Base-by-base conservation (phyloP, 495 filamentous ascomycete genomes). In the Neurospora hispaniola region DNA sequence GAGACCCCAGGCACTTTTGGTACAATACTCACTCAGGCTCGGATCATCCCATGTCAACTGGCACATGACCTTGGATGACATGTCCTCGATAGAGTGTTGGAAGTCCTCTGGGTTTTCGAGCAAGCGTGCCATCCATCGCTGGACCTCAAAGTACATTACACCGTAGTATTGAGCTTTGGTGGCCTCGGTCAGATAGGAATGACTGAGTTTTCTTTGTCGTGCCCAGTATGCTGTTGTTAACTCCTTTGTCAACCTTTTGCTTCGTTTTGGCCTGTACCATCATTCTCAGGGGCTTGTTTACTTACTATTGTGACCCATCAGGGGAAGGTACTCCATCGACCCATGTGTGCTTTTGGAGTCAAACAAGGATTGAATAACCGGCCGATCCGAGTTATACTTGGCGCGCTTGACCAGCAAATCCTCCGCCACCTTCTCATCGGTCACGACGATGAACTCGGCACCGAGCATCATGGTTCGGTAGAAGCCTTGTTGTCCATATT, bases 381-480 rank as follows among this genome's bases (percentile, higher is more conserved):
- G 84, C 23, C 84, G 74, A 66, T 85, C 84, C 11, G 85, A 86
- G 77, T 86, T 86, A 59, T 79, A 78, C 48, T 80, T 86, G 48
- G 81, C 83, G 12, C 84, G 80, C 75, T 80, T 84, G 69, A 86
- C 82, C 38, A 88, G 75, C 41, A 88, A 79, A 23, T 88, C 86
- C 44, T 86, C 81, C 54, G 86, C 85, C 1, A 87, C 81, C 72
- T 83, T 83, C 74, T 88, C 85, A 46, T 85, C 82, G n/a, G 84
- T 81, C 68, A 88, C 79, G 66, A 88, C 79, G 71, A 87, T 75
- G 71, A 87, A 81, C 20, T 79, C 82, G 42, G 80, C 78, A n/a
- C 82, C 84, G 18, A 87, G 80, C 74, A 88, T 82, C 66, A 80
- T 79, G 5, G 82, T 85, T 39, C 79, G 79, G 76, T 83, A 88